These are phyloP conservation scores for Syzygium aqueum DNA, from an alignment of 345 rosid species.

Conservation along the genomic window DNA sequence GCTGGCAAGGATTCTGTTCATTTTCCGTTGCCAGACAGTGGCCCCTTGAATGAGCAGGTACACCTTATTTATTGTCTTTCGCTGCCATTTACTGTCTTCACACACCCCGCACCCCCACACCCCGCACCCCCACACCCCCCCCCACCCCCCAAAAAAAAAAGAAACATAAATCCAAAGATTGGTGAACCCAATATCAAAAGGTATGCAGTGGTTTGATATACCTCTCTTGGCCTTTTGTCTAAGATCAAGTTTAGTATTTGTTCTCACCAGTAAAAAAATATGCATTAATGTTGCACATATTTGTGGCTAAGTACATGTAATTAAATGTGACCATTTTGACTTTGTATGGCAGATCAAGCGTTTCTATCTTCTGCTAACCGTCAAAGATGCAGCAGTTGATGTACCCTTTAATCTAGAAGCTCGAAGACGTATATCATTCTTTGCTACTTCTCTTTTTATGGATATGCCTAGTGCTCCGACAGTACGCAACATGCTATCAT, in stretches of 20 bases:
- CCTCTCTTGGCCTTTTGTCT: background rate
- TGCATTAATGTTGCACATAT: background rate
- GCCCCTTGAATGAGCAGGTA: conserved; percentile 71
- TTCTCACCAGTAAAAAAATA: background rate
- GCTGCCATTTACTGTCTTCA: background rate
- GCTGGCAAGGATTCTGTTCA: conserved; percentile 39
- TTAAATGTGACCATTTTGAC: conserved; percentile 3
- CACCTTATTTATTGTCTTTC: background rate
- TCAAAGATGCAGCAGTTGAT: conserved; percentile 85
- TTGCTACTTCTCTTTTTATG: conserved; percentile 94
- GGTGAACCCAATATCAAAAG: too few relatives aligned
- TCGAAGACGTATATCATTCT: conserved; percentile 79
- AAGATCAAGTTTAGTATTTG: background rate
- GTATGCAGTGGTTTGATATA: background rate
- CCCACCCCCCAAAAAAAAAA: too few relatives aligned
- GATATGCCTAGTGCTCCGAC: conserved; percentile 85
- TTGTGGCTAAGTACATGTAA: background rate
- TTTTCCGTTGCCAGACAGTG: conserved; percentile 76
- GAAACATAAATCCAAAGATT: background rate
- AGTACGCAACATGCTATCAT: conserved; percentile 83
- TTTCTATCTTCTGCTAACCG: conserved; percentile 59
- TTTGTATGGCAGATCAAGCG: conserved; percentile 63
- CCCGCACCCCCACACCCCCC: background rate
- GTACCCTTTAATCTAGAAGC: conserved; percentile 85
- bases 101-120: too few relatives aligned